These are phyloP conservation scores for Tylopilus sp. DNA, from an alignment of 768 basidiomycete species.

Conservation along the genomic window DNA sequence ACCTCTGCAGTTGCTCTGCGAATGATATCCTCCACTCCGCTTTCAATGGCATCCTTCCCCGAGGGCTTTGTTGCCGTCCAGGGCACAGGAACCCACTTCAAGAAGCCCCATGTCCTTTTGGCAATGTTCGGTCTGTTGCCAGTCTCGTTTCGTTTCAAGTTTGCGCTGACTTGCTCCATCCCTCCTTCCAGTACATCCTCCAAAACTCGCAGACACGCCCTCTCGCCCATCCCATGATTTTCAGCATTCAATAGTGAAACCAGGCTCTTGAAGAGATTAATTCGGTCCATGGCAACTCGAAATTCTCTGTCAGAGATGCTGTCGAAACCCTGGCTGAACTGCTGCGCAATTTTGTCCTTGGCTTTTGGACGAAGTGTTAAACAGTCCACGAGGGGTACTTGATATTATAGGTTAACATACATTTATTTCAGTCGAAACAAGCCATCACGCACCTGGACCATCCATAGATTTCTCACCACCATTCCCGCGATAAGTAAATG, in stretches of 20 bases:
- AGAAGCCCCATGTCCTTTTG: too few species aligned
- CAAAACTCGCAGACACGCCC: not conserved
- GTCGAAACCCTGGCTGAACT: not conserved
- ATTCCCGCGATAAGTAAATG: constrained; percentile 2
- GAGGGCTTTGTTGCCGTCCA: not conserved
- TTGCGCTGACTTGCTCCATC: constrained; percentile 3
- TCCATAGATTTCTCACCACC: not conserved
- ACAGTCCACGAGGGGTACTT: constrained; percentile 11
- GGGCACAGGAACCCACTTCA: not conserved
- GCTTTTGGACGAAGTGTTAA: constrained; percentile 15
- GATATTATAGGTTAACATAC: not conserved
- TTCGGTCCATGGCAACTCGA: constrained; percentile 11
- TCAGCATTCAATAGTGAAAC: not conserved
- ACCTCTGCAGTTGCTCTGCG: not conserved
- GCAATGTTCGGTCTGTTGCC: not conserved
- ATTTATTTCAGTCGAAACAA: not conserved
- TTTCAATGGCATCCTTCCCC: not conserved
- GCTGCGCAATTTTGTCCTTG: not conserved
- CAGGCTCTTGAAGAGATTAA: constrained; percentile 12
- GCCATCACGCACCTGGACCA: constrained; percentile 1
- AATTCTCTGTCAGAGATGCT: constrained; percentile 11
- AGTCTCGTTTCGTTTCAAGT: not conserved
- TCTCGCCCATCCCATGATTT: not conserved
- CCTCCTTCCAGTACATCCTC: constrained; percentile 4
- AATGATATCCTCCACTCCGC: constrained; percentile 2